Conservation (phyloP, 1,284 basidiomycete species). For the Sanghuangporus sanghuang region DNA sequence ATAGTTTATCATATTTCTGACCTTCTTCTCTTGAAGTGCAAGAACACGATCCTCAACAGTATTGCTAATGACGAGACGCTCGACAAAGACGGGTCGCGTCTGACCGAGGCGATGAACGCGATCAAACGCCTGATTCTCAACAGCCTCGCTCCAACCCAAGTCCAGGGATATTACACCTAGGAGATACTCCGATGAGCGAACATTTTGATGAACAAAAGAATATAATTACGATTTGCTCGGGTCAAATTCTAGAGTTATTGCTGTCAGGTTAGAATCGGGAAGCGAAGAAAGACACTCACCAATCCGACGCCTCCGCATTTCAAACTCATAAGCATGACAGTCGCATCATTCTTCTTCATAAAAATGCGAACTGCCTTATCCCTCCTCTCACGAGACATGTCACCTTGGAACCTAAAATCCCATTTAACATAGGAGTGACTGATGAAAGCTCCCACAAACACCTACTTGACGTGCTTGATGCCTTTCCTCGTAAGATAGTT, state of each 20-base stretch:
- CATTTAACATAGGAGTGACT: not conserved
- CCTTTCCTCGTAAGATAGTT: constrained; percentile 45
- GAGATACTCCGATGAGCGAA: not conserved
- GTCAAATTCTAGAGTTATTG: constrained; percentile 37
- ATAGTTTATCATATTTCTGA: not conserved
- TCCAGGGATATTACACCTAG: constrained; percentile 52
- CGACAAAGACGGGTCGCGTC: constrained; percentile 45
- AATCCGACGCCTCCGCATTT: constrained; percentile 49
- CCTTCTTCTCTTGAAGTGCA: constrained; percentile 39
- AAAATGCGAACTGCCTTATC: constrained; percentile 48
- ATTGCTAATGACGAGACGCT: constrained; percentile 50
- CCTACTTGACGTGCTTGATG: constrained; percentile 48
- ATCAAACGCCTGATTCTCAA: constrained; percentile 37
- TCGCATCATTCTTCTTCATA: constrained; percentile 50
- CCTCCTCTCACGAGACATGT: constrained; percentile 47
- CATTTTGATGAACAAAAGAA: constrained; percentile 12
- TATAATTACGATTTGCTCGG: constrained; percentile 45
- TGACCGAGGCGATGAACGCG: constrained; percentile 52
- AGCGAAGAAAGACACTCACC: not conserved
- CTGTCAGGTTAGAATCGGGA: not conserved
- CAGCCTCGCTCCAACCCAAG: constrained; percentile 55
- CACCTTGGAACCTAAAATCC: constrained; percentile 46
- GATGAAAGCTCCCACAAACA: not conserved
- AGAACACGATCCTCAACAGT: constrained; percentile 61
- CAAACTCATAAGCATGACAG: constrained; percentile 52